Evolutionary conservation across 495 filamentous ascomycete species (phyloP).

Genomic region (Podospora pseudoanserina): DNA sequence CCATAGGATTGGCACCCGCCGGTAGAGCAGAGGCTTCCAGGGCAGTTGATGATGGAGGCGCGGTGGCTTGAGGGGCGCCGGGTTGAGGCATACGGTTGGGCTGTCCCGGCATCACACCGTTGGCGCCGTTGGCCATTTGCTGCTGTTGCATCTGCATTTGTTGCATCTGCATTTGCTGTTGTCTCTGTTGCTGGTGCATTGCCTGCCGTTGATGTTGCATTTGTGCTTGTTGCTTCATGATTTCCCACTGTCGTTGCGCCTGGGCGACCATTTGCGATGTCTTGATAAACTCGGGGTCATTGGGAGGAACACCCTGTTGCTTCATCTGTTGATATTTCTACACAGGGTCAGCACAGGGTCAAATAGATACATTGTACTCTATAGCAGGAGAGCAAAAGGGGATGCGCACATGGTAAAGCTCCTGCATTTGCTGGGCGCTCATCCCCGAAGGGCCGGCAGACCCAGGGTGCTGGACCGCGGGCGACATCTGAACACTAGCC

Average conservation of each 20-base stretch:
- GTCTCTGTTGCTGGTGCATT: conserved; percentile 9
- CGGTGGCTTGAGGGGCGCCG: conserved; percentile 29
- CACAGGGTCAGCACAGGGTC: conserved; percentile 10
- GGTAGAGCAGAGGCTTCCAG: conserved; percentile 37
- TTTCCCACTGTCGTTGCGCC: conserved; percentile 59
- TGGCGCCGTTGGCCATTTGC: conserved; percentile 39
- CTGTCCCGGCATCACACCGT: conserved; percentile 44
- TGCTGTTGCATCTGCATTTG: conserved; percentile 39
- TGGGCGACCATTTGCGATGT: conserved; percentile 61
- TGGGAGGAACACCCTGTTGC: conserved; percentile 64
- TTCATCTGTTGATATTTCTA: conserved; percentile 84
- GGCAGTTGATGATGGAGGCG: conserved; percentile 28
- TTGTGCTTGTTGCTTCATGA: conserved; percentile 46
- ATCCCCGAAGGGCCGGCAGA: conserved; percentile 53
- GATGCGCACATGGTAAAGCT: conserved; percentile 53
- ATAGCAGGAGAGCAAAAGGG: neutral
- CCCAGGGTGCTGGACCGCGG: conserved; percentile 59
- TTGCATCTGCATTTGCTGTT: conserved; percentile 43
- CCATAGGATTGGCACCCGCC: conserved; percentile 38
- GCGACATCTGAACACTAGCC: conserved; percentile 72
- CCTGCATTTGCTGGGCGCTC: conserved; percentile 60
- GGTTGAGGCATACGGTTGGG: conserved; percentile 36
- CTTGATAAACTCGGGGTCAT: conserved; percentile 78
- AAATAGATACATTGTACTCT: conserved; percentile 2
- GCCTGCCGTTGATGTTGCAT: conserved; percentile 36